Percentiles rank a stretch among this genome's conserved stretches.
Evolutionary conservation across 306 rosid genomes (phyloP).

Genomic region (Castanospermum australe): DNA sequence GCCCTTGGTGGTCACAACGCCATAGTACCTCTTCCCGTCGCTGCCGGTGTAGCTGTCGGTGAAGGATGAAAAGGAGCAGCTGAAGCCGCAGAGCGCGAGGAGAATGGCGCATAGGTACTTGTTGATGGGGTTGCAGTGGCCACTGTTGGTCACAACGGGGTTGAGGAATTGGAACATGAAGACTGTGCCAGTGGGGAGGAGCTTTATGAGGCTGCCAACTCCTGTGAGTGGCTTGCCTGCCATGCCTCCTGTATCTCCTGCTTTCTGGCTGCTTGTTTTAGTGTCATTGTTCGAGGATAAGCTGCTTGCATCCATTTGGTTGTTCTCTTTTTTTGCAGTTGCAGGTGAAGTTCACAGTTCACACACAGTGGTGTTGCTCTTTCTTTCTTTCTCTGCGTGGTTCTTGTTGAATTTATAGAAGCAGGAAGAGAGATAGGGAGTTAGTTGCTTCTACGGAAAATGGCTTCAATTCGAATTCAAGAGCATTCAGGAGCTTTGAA

Average conservation of each 20-base stretch:
- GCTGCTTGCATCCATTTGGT: slow-evolving; percentile 30
- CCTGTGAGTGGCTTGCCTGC: slow-evolving; percentile 27
- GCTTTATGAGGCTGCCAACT: slow-evolving; percentile 57
- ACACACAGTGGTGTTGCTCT: background rate
- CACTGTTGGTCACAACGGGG: slow-evolving; percentile 69
- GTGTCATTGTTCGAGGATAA: slow-evolving; percentile 4
- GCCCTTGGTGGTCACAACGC: slow-evolving; percentile 52
- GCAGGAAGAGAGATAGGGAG: background rate
- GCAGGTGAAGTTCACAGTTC: background rate
- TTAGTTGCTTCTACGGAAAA: slow-evolving; percentile 29
- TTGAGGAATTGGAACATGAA: slow-evolving; percentile 66
- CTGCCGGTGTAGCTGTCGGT: slow-evolving; percentile 66
- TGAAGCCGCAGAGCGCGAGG: slow-evolving; percentile 44
- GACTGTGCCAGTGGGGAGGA: slow-evolving; percentile 84
- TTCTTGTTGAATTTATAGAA: background rate
- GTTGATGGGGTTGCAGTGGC: slow-evolving; percentile 50
- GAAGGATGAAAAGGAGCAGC: slow-evolving; percentile 65
- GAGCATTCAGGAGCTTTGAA: background rate
- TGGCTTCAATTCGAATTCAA: background rate
- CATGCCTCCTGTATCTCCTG: background rate
- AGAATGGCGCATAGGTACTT: slow-evolving; percentile 44
- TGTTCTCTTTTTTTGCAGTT: background rate
- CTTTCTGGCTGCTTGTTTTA: background rate
- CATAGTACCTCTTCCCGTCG: slow-evolving; percentile 54
- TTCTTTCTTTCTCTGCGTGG: background rate